Evolutionary conservation across 1,284 basidiomycete genomes (phyloP).

Genomic region (Paramarasmius palmivorus): DNA sequence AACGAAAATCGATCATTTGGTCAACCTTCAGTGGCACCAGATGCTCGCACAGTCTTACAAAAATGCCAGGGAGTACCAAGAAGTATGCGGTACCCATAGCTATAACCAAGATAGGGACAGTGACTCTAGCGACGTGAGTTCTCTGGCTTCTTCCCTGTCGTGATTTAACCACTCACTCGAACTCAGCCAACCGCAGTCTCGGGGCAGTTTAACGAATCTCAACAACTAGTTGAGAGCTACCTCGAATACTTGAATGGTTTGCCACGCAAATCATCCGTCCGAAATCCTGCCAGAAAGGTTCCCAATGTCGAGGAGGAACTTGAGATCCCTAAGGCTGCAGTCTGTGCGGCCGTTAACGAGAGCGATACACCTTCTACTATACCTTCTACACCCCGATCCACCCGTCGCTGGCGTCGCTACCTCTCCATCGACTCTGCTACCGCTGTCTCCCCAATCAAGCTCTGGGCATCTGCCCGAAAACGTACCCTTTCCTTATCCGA

Average conservation of each 20-base stretch:
- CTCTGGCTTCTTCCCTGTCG: background rate
- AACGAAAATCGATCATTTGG: background rate
- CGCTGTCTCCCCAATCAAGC: too few relatives aligned
- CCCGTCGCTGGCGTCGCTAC: too few relatives aligned
- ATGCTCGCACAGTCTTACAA: background rate
- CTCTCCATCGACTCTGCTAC: too few relatives aligned
- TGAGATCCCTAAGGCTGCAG: background rate
- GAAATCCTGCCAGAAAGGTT: background rate
- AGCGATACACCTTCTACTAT: too few relatives aligned
- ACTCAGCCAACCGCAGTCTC: background rate
- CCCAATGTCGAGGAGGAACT: background rate
- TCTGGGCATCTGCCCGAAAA: too few relatives aligned
- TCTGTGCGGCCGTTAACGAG: too few relatives aligned
- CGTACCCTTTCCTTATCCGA: too few relatives aligned
- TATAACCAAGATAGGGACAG: background rate
- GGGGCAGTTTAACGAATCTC: conserved; percentile 1
- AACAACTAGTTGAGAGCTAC: background rate
- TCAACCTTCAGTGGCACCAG: background rate
- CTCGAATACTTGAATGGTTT: background rate
- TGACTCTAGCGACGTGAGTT: background rate
- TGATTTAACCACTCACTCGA: too few relatives aligned
- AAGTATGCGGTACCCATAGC: background rate
- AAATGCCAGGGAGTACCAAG: background rate
- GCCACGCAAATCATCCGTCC: background rate
- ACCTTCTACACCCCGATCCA: too few relatives aligned